Conservation (phyloP, 1,139 yeast genomes). For the Saccharomyces hybrid region DNA sequence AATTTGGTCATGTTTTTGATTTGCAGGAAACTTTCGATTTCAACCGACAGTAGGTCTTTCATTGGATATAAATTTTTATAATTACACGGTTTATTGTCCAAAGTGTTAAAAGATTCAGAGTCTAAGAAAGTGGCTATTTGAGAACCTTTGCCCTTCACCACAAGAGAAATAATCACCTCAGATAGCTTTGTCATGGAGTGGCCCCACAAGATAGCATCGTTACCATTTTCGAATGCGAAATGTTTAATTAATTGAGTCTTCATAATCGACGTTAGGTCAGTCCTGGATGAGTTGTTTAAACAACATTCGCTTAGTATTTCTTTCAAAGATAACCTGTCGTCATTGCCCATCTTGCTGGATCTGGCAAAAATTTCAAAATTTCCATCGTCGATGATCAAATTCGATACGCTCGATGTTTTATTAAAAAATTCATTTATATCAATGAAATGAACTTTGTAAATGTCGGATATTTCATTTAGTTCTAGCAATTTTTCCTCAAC, state of each 20-base stretch:
- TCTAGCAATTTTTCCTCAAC: slow-evolving; percentile 20
- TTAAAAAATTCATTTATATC: slow-evolving; percentile 35
- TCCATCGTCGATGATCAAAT: slow-evolving; percentile 15
- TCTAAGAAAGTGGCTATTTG: slow-evolving; percentile 48
- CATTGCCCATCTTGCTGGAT: background rate
- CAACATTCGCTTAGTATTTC: slow-evolving; percentile 23
- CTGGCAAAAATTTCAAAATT: slow-evolving; percentile 9
- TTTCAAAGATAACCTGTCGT: slow-evolving; percentile 1
- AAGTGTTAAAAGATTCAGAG: slow-evolving; percentile 35
- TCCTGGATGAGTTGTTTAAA: slow-evolving; percentile 49
- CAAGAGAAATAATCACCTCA: slow-evolving; percentile 64
- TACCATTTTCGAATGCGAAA: slow-evolving; percentile 41
- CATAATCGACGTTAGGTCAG: slow-evolving; percentile 51
- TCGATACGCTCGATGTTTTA: slow-evolving; percentile 4
- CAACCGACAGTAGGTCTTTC: slow-evolving; percentile 63
- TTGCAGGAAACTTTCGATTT: slow-evolving; percentile 46
- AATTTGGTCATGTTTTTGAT: slow-evolving; percentile 5
- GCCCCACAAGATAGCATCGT: slow-evolving; percentile 59
- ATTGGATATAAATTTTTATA: slow-evolving; percentile 57
- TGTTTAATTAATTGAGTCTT: slow-evolving; percentile 42
- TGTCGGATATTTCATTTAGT: slow-evolving; percentile 13
- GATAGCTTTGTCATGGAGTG: slow-evolving; percentile 82
- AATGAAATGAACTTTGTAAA: slow-evolving; percentile 35
- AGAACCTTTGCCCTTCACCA: slow-evolving; percentile 88
- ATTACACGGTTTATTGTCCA: slow-evolving; percentile 26